A percentile compares a stretch with the other conserved stretches of the same genome.
Conservation (phyloP, 2,329 filamentous ascomycete species). For the Aspergillus novofumigatus region DNA sequence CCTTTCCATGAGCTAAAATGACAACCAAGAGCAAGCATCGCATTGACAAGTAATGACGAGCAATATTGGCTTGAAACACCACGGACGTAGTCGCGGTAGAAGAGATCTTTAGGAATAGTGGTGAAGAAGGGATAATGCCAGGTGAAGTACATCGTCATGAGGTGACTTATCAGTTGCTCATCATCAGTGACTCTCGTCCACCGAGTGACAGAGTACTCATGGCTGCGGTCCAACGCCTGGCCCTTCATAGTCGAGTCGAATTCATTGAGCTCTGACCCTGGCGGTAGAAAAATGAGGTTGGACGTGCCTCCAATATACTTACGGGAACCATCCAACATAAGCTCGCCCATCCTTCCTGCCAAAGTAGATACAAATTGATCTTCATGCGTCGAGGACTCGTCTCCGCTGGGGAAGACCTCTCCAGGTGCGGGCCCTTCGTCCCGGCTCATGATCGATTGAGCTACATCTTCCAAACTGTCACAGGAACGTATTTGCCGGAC, state of each 20-base stretch:
- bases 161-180: constrained; percentile 71
- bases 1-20: constrained; percentile 79
- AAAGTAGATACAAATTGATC: constrained; percentile 69
- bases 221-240: constrained; percentile 44
- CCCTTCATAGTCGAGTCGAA: constrained; percentile 38
- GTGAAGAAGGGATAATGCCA: constrained; percentile 98
- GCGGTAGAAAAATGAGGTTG: constrained; percentile 76
- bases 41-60: constrained; percentile 84
- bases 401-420: constrained; percentile 21
- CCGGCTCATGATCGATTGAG: constrained; percentile 53
- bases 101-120: constrained; percentile 78
- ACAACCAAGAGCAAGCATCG: constrained; percentile 87
- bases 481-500: constrained; percentile 86
- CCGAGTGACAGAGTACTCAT: constrained; percentile 69
- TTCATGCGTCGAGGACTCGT: constrained; percentile 40
- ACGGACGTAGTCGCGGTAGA: constrained; percentile 76
- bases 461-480: constrained; percentile 65
- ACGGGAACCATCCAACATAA: constrained; percentile 79
- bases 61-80: constrained; percentile 73
- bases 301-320: constrained; percentile 93
- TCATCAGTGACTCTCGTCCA: constrained; percentile 88
- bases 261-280: constrained; percentile 45
- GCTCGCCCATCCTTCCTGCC: constrained; percentile 87
- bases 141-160: constrained; percentile 96
- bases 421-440: constrained; percentile 47